Percentiles rank a stretch among this genome's conserved stretches.
These are phyloP conservation scores for Chrysoporthe cubensis DNA, from an alignment of 2,329 filamentous ascomycete genomes.

Conservation along the genomic window DNA sequence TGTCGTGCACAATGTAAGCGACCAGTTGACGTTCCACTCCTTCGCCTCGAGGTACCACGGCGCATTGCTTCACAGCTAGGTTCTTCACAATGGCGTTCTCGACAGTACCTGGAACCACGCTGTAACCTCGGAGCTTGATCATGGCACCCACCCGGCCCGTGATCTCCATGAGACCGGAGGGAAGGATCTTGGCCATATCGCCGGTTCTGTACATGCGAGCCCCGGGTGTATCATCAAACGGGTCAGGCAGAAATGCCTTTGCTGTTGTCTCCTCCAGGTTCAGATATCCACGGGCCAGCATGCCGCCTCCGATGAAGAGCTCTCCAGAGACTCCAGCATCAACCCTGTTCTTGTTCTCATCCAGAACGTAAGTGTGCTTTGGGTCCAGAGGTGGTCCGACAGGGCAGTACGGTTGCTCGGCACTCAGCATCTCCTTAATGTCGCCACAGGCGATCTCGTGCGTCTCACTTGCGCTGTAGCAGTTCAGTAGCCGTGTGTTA, in stretches of 20 bases:
- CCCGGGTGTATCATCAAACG: conserved; percentile 61
- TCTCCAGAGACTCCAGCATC: conserved; percentile 68
- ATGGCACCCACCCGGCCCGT: conserved; percentile 76
- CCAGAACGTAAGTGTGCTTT: conserved; percentile 72
- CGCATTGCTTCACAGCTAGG: conserved; percentile 69
- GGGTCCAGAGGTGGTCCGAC: conserved; percentile 73
- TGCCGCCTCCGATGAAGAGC: conserved; percentile 73
- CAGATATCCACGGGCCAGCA: conserved; percentile 77
- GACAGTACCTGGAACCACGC: conserved; percentile 76
- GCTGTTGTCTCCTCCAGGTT: conserved; percentile 79
- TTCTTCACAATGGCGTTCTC: conserved; percentile 73
- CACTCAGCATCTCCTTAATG: conserved; percentile 68
- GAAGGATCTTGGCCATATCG: conserved; percentile 69
- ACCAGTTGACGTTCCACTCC: conserved; percentile 76
- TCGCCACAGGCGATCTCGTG: conserved; percentile 81
- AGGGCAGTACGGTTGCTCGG: conserved; percentile 68
- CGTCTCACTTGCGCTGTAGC: conserved; percentile 82
- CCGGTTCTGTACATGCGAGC: conserved; percentile 77
- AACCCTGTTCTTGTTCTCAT: conserved; percentile 69
- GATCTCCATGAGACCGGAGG: conserved; percentile 72
- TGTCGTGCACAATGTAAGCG: conserved; percentile 74
- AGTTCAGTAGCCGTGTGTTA: conserved; percentile 72
- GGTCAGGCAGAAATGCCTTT: conserved; percentile 70
- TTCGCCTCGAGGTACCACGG: conserved; percentile 74
- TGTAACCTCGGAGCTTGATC: conserved; percentile 82